Evolutionary conservation across 2,329 filamentous ascomycete genomes (phyloP), one percentile per base, ranked within the genome.

Genomic region (Venturia pyrina): DNA sequence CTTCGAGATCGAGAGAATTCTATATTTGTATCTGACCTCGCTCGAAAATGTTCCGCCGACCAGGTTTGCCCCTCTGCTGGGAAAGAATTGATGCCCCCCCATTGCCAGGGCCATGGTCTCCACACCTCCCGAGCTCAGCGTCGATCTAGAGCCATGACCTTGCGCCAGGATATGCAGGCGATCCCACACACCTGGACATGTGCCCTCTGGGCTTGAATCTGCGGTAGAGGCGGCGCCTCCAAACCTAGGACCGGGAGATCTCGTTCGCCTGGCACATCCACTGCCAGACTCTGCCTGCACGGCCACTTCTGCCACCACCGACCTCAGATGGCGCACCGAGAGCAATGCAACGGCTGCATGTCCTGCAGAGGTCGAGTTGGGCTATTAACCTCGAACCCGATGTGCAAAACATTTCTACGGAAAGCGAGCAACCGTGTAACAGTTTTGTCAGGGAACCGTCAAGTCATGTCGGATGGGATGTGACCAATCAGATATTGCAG

Each of bases 381-480:
- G 40, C 28, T 40, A 3, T 62, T 19, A 44, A 44, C 21, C 13
- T 62, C 37, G 28, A 37, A 59, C 53, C 60, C 40, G 60, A 62
- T 43, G 28, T 40, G 34, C n/a, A 37, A 62, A 46, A 62, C 37
- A 62, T 28, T 62, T 11, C 40, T 3, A 62, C 60, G 37, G 60
- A 62, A n/a, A n/a, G 5, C 11, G n/a, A 62, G 17, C n/a, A 62
- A 43, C 60, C 60, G 37, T 62, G 60, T 62, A 62, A 62, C 60
- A 62, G 21, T 28, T 62, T 17, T 46, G 43, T 43, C 60, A 43
- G 34, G 34, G 57, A 40, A 61, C 6, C 1, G 57, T 40, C 57
- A 61, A 61, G 48, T 53, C 46, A 57, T 57, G 24, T 15, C 32
- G 21, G 24, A 32, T 11, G 41, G 21, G 5, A 43, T 43, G 3